Evolutionary conservation across 208 protist genomes (phyloP), one percentile per base, ranked within the genome.

Genomic region (Trypanosoma melophagium): DNA sequence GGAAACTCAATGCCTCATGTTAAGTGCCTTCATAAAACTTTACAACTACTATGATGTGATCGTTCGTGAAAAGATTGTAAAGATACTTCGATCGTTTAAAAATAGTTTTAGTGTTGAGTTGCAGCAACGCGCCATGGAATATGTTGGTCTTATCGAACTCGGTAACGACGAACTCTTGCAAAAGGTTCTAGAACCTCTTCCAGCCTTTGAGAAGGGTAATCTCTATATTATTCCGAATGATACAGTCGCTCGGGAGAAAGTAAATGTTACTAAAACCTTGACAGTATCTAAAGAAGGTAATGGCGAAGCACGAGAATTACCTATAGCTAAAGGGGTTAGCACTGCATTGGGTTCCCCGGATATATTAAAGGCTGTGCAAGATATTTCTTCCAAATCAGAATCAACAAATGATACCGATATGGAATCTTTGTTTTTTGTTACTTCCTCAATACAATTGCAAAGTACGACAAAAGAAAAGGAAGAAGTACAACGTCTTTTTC

Each of bases 41-140:
- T 93, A 96, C 79, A 98, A 97, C 56, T 68, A 97, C 7, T 99
- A 96, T 75, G 78, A 95, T 58, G 75, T 80, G 10, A 58, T 53
- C 5, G 68, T 97, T 21, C 89, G 90, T 5, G 83, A 87, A 25
- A 69, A 72, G 3, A 92, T 97, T 31, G 35, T 89, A 50, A 84
- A 89, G 24, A 77, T 96, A 7, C 77, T 98, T 61, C 47, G 74
- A 25, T 68, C 80, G 17, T 86, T 88, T 71, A 67, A 63, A 31
- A 71, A 71, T 22, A 89, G 79, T 60, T 92, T 98, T 5, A 86
- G 99, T 77, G 79, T 86, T 7, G 98, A 99, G 71, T 80, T 99
- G 51, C 98, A 99, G 81, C 98, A 99, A 79, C 90, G 98, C 47
- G 90, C 98, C 0, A 82, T 76, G 42, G 98, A 99, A 79, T 99